These are phyloP conservation scores for Hordeum marinum DNA, from an alignment of 176 grass and related monocot genomes.

Conservation along the genomic window DNA sequence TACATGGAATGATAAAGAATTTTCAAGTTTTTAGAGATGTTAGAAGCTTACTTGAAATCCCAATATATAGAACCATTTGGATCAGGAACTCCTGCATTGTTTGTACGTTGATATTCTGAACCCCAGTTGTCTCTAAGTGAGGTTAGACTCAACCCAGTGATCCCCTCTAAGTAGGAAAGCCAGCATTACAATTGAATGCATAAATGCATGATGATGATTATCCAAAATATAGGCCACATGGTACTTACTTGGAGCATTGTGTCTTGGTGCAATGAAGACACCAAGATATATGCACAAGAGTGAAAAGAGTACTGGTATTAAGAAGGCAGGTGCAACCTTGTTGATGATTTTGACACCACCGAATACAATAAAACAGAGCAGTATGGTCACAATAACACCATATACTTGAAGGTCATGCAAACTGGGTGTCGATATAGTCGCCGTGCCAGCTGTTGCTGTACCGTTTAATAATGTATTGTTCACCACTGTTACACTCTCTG, in stretches of 20 bases:
- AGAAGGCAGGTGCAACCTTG: constrained; percentile 87
- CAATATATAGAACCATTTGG: constrained; percentile 83
- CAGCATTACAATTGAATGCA: constrained; percentile 11
- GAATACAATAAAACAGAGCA: constrained; percentile 98
- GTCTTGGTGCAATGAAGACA: constrained; percentile 87
- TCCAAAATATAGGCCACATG: background rate
- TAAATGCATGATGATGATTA: constrained; percentile 24
- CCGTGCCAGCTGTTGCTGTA: constrained; percentile 56
- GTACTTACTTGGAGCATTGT: constrained; percentile 71
- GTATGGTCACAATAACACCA: constrained; percentile 85
- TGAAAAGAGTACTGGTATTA: constrained; percentile 92
- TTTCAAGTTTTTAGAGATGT: background rate
- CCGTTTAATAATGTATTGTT: constrained; percentile 74
- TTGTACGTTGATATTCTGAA: constrained; percentile 87
- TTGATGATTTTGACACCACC: constrained; percentile 99
- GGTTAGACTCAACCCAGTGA: constrained; percentile 80
- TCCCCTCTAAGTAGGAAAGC: constrained; percentile 53
- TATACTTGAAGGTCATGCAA: constrained; percentile 97
- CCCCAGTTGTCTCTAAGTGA: constrained; percentile 87
- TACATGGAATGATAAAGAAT: background rate
- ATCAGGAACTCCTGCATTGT: constrained; percentile 93
- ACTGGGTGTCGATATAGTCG: constrained; percentile 76
- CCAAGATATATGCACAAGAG: constrained; percentile 92
- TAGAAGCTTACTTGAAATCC: constrained; percentile 91
- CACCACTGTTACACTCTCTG: constrained; percentile 86